A percentile compares a stretch with the other conserved stretches of the same genome.
phyloP scores from a whole-genome alignment of 75 land plant species.

The Chamaecyparis obtusa region DNA sequence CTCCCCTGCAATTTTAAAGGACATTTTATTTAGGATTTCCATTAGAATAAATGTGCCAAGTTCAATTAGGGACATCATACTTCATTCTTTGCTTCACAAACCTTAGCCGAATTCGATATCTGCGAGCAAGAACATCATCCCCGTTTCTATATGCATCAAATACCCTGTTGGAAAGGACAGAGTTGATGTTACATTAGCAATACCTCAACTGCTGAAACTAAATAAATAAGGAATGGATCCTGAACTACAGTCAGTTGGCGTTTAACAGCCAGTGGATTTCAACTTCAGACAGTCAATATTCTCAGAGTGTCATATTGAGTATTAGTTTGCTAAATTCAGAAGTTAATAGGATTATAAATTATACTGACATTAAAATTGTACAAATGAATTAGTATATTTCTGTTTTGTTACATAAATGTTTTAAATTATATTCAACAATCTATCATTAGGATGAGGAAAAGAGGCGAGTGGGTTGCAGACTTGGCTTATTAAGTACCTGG shows the following conservation, averaged over 20 bases:
- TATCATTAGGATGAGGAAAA: too few relatives aligned
- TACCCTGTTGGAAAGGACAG: slow-evolving; percentile 40
- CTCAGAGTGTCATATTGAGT: background rate
- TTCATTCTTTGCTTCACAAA: slow-evolving; percentile 2
- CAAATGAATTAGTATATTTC: too few relatives aligned
- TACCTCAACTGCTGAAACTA: background rate
- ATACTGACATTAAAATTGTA: background rate
- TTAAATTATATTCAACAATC: too few relatives aligned
- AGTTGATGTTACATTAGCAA: background rate
- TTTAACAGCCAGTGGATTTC: background rate
- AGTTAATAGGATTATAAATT: background rate
- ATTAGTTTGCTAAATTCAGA: background rate
- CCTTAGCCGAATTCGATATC: slow-evolving; percentile 77
- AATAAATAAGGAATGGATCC: too few relatives aligned
- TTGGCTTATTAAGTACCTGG: too few relatives aligned
- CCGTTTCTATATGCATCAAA: slow-evolving; percentile 31
- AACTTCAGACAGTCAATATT: background rate
- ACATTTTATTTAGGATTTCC: background rate
- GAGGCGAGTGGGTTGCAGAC: too few relatives aligned
- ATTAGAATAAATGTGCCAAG: background rate
- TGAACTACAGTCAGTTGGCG: too few relatives aligned
- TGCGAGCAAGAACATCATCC: slow-evolving; percentile 63
- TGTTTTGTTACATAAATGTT: too few relatives aligned
- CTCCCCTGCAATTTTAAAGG: slow-evolving; percentile 55
- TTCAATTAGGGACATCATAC: background rate